Percentiles rank a stretch among this genome's conserved stretches.
Conservation (phyloP, 805 yeast species). For the Maudiozyma bulderi region DNA sequence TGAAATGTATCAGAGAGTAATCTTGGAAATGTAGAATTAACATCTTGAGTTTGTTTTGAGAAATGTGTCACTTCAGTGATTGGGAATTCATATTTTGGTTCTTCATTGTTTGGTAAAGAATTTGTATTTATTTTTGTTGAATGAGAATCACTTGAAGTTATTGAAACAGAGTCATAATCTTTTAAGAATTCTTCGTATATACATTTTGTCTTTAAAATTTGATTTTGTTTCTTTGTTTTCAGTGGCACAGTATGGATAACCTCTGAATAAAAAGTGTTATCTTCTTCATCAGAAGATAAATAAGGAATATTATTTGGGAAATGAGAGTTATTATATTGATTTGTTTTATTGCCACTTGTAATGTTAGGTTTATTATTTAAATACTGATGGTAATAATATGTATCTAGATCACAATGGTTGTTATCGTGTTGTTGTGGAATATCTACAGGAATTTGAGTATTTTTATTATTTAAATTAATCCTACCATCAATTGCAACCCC, state of each 20-base stretch:
- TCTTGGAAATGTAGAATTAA: background rate
- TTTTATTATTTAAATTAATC: background rate
- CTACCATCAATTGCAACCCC: background rate
- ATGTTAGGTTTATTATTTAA: background rate
- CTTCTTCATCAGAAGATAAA: background rate
- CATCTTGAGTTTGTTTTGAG: background rate
- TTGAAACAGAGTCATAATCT: background rate
- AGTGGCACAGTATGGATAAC: constrained; percentile 22
- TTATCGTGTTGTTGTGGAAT: background rate
- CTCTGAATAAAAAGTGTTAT: background rate
- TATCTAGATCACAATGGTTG: background rate
- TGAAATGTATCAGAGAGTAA: background rate
- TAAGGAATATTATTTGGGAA: background rate
- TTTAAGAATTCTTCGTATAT: constrained; percentile 1
- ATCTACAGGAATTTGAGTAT: background rate
- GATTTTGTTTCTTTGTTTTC: constrained; percentile 9
- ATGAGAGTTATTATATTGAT: background rate
- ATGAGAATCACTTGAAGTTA: background rate
- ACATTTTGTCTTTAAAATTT: background rate
- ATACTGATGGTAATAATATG: background rate
- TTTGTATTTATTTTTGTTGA: background rate
- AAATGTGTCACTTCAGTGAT: background rate
- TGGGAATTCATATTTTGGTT: background rate
- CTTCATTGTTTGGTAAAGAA: background rate
- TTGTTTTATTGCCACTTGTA: background rate